Evolutionary conservation across 1,284 basidiomycete species (phyloP), one percentile per base, ranked within the genome.

Genomic region (Fomitopsis betulina): DNA sequence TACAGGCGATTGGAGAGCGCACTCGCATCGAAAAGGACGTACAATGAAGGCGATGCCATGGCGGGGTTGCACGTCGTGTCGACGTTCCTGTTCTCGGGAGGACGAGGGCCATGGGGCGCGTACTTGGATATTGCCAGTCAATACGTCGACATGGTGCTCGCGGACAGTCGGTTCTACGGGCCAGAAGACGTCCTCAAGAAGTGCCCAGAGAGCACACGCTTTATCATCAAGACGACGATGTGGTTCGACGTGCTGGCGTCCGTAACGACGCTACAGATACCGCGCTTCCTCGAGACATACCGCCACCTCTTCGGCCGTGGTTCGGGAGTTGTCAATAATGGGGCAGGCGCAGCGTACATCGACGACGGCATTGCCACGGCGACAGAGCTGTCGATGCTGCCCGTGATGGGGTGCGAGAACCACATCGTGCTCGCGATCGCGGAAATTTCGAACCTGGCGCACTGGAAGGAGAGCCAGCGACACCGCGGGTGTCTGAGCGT

Each of bases 161-260:
- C 67, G 32, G 66, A 72, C 62, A 65, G 62, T 23, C 60, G 58
- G 17, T 72, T 63, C 65, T 69, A 67, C 45, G 75, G 76, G 35
- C 75, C 80, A 19, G 71, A 75, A 61, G 76, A 77, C 55, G 79
- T 79, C 8, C 76, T 89, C n/a, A 59, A 74, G 33, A 60, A 59
- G 10, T 84, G 82, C 63, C 64, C 66, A 21, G 75, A 78, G 62
- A 77, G 74, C 69, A 78, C 74, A 68, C 81, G 74, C 37, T 91
- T 91, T 70, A 85, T 93, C 64, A 80, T 92, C 71, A 89, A 89
- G 70, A 88, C 89, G 25, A 84, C 89, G 40, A 85, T 93, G 60
- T 93, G 91, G 91, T 91, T 91, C 67, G 91, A 93, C 70, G 89
- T 93, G 40, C 77, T 93, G 43, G 88, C 88, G 6, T 83, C 86